Evolutionary conservation across 495 filamentous ascomycete genomes (phyloP).

Genomic region (Penicillium antarcticum): DNA sequence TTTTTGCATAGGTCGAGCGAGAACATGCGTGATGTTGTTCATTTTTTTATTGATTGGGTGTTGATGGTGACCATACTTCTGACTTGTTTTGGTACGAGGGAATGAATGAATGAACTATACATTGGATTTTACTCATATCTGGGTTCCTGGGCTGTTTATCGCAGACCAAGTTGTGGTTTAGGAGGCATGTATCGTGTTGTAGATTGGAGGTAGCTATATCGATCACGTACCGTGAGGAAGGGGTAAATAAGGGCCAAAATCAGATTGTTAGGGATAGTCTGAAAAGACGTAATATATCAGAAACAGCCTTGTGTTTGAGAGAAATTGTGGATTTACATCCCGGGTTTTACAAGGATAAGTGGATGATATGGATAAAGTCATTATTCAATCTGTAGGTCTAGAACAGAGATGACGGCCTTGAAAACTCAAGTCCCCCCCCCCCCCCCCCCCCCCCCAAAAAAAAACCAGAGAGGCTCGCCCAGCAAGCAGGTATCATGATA

Average conservation of each 20-base stretch:
- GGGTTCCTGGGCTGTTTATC: no score
- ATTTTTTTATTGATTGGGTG: slow-evolving; percentile 5
- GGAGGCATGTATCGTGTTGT: background rate
- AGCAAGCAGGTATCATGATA: slow-evolving; percentile 4
- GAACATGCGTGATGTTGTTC: slow-evolving; percentile 2
- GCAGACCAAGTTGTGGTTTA: no score
- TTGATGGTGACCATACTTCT: slow-evolving; percentile 1
- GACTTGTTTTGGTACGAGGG: slow-evolving; percentile 33
- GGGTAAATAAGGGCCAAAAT: no score
- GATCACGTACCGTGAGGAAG: no score
- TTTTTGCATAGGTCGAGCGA: background rate
- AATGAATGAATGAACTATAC: slow-evolving; percentile 41
- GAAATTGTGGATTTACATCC: no score
- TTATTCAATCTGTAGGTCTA: background rate
- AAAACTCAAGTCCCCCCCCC: background rate
- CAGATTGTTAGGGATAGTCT: no score
- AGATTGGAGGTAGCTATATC: background rate
- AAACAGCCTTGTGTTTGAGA: no score
- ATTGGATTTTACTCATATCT: slow-evolving; percentile 2
- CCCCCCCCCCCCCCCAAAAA: background rate
- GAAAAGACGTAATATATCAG: no score
- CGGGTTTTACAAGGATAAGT: no score
- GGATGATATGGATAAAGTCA: no score
- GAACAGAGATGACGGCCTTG: background rate
- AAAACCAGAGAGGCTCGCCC: background rate